Evolutionary conservation across 1,284 basidiomycete species (phyloP), one percentile per base, ranked within the genome.

Genomic region (Mrakiaceae sp.): DNA sequence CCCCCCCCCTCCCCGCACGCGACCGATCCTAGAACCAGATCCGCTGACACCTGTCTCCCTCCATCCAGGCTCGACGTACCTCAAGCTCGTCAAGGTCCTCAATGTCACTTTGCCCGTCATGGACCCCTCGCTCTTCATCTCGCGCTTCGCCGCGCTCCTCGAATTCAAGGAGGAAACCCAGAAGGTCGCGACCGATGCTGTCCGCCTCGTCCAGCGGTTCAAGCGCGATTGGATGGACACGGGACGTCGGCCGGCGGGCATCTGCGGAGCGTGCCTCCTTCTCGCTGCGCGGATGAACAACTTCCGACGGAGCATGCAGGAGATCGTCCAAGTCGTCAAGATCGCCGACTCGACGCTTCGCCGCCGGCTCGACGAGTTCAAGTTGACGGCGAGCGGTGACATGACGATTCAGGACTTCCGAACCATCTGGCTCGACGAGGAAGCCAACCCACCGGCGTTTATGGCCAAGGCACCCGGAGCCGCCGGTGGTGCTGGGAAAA

Each of bases 241-340:
- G 44, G 96, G 96, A 49, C 85, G 96, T 53, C 83, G 96, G 10
- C 96, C 96, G 0, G 92, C 96, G 0, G 96, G 96, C 14, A 94
- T 99, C 66, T 98, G 95, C 74, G 96, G 96, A 44, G 96, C 96
- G 0, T 92, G 90, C 48, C 82, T 98, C 12, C 82, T 98, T 50
- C 84, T 99, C 16, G 96, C 96, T 0, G 95, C 93, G 46, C 85
- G 96, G 27, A 98, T 99, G 96, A 97, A 96, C 77, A 93, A 97
- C 74, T 98, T 96, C 73, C 81, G 94, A 50, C 81, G 96, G 55
- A 90, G 87, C 39, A 82, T 98, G 2, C 88, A 94, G 72, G 96
- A 99, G 76, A 87, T 99, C 62, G 93, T 98, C 10, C 92, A 96
- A 74, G 93, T 98, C 7, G 96, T 98, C 70, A 98, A 98, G 78